phyloP scores from a whole-genome alignment of 495 filamentous ascomycete species.

The Lasiosphaeria hispida region DNA sequence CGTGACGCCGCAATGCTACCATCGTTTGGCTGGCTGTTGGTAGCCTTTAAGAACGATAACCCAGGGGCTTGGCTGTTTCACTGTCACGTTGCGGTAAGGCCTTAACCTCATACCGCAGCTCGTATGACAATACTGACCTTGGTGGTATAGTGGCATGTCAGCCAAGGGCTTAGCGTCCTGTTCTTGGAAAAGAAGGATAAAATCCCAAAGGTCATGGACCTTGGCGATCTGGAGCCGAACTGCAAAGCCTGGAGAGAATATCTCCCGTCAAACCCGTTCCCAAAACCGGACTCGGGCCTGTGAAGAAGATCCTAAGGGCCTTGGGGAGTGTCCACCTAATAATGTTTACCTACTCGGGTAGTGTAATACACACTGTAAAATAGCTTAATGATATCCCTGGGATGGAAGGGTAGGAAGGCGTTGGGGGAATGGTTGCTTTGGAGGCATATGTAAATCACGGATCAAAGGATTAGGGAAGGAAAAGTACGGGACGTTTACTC shows the following conservation, averaged over 20 bases:
- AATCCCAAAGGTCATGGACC: constrained; percentile 12
- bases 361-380: neutral
- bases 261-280: constrained; percentile 5
- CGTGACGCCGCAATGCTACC: constrained; percentile 45
- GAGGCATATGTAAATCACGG: neutral
- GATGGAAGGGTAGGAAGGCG: neutral
- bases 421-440: neutral
- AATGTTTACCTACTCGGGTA: too few relatives aligned
- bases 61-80: constrained; percentile 55
- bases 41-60: constrained; percentile 53
- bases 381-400: neutral
- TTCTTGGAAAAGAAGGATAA: constrained; percentile 39
- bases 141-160: constrained; percentile 35
- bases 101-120: neutral
- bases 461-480: neutral
- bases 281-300: constrained; percentile 2
- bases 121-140: neutral
- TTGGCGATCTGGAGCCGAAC: constrained; percentile 11
- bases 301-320: neutral
- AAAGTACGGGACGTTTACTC: too few relatives aligned
- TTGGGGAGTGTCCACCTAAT: neutral
- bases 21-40: constrained; percentile 39
- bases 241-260: constrained; percentile 20
- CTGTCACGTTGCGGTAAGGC: constrained; percentile 46
- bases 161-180: constrained; percentile 45